Base-by-base conservation (phyloP, 495 filamentous ascomycete species). In the Penicillium atrosanguineum region DNA sequence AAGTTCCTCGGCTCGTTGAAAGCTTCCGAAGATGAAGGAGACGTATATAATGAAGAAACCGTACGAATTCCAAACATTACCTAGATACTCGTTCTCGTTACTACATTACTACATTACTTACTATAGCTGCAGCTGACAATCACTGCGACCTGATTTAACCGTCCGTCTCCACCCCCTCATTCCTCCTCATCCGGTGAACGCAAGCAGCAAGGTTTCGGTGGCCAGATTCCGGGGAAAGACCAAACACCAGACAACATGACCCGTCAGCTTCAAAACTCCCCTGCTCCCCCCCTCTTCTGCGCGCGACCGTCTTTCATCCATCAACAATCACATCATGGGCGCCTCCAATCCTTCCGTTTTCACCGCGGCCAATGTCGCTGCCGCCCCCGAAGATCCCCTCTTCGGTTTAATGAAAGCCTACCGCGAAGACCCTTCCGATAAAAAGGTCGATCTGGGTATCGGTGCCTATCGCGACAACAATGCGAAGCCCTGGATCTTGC, bases 401-500 rank as follows among this genome's bases (percentile, higher is more conserved):
- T 99, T 99, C 65, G 92, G 94, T 38, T 73, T 99, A 54, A 90
- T 92, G 82, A 84, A 88, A 59, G 91, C 91, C 46, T 97, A 87
- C 77, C 83, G 84, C 61, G 88, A 87, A 41, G 94, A 99, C 60
- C 79, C 82, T 37, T 89, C 83, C 63, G 81, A 87, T 47, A 84
- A 89, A 67, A 99, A 99, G 74, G 87, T 99, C 39, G 94, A 99
- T 78, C 70, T 97, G 59, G 93, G 94, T 50, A 92, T 97, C 77
- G 94, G 94, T 60, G 95, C 95, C 54, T 97, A 99, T 70, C 82
- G 94, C 65, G 95, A 96, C 55, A 77, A 99, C 71, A 86, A 95
- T 68, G 91, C 90, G 46, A 97, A 97, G 75, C 95, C 94, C n/a
- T 98, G 95, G 95, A 82, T 98, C 50, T 76, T 98, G 45, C 92